A percentile compares a stretch with the other conserved stretches of the same genome.
phyloP scores from a whole-genome alignment of 2,329 filamentous ascomycete species.

The Paraphoma sp. region DNA sequence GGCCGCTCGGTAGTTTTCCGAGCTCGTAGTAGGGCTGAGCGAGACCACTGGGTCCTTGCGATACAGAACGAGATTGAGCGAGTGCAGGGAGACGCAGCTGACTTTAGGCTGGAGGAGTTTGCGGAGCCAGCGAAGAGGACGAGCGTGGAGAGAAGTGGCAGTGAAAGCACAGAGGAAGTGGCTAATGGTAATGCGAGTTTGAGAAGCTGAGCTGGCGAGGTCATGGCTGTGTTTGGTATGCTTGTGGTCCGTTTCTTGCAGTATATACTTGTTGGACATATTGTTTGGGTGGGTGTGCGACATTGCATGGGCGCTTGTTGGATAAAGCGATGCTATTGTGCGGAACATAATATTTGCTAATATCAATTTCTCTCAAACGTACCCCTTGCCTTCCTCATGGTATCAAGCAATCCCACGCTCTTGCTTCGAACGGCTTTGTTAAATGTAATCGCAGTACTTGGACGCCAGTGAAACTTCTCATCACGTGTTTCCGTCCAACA shows the following conservation, averaged over 20 bases:
- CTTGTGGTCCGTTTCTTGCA: not conserved
- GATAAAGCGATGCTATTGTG: not conserved
- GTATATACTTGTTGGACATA: not conserved
- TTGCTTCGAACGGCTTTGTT: not conserved
- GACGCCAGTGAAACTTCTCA: not conserved
- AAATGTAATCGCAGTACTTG: not conserved
- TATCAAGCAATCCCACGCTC: not conserved
- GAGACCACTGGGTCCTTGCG: constrained; percentile 72
- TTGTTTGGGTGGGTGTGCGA: not conserved
- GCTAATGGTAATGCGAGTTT: not conserved
- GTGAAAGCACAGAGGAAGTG: not conserved
- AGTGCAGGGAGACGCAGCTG: constrained; percentile 56
- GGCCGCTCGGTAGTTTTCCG: constrained; percentile 71
- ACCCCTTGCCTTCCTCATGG: not conserved
- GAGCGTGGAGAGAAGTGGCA: not conserved
- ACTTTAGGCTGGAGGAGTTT: constrained; percentile 49
- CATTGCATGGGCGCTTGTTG: not conserved
- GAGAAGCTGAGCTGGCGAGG: not conserved
- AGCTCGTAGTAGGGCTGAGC: constrained; percentile 67
- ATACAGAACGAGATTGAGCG: constrained; percentile 72
- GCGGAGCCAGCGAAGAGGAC: constrained; percentile 7
- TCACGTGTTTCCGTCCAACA: not conserved
- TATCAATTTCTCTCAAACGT: not conserved
- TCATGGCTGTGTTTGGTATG: not conserved
- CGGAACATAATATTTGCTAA: not conserved